Evolutionary conservation across 345 rosid genomes (phyloP).

Genomic region (Erucastrum elatum): DNA sequence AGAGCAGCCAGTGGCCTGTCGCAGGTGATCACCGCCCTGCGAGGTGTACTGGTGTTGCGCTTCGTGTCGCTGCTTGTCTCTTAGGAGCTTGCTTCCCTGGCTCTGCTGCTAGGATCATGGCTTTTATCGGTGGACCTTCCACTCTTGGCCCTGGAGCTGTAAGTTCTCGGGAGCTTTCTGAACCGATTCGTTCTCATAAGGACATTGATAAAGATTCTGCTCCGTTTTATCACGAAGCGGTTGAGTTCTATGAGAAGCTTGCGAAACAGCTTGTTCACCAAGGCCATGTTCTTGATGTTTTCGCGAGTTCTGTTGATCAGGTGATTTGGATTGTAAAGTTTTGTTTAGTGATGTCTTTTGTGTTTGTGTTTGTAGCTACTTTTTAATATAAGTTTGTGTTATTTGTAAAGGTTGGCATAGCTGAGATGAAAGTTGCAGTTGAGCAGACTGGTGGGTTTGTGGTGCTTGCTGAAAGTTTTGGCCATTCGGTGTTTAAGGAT

Average conservation of each 20-base stretch:
- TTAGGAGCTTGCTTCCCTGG: constrained; percentile 97
- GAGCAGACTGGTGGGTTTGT: constrained; percentile 96
- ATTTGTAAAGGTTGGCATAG: constrained; percentile 74
- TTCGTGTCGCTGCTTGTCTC: constrained; percentile 79
- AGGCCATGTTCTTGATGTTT: constrained; percentile 95
- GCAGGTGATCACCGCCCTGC: constrained; percentile 71
- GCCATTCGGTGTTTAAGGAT: constrained; percentile 86
- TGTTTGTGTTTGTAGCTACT: background rate
- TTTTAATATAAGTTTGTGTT: background rate
- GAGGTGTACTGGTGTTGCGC: constrained; percentile 90
- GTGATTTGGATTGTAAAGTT: constrained; percentile 35
- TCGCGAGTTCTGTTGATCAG: constrained; percentile 96
- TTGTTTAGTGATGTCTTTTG: background rate
- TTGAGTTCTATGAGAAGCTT: constrained; percentile 70
- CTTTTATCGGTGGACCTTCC: constrained; percentile 93
- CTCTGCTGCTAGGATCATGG: constrained; percentile 92
- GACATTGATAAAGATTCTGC: constrained; percentile 91
- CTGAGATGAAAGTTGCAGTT: constrained; percentile 90
- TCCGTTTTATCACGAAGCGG: constrained; percentile 70
- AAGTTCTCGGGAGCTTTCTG: constrained; percentile 74
- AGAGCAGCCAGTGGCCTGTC: constrained; percentile 79
- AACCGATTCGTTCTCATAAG: constrained; percentile 96
- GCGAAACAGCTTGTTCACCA: constrained; percentile 95
- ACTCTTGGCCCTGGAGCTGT: constrained; percentile 88
- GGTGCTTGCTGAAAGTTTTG: constrained; percentile 99